phyloP scores from a whole-genome alignment of 495 filamentous ascomycete genomes.

The Glarea lozoyensis region DNA sequence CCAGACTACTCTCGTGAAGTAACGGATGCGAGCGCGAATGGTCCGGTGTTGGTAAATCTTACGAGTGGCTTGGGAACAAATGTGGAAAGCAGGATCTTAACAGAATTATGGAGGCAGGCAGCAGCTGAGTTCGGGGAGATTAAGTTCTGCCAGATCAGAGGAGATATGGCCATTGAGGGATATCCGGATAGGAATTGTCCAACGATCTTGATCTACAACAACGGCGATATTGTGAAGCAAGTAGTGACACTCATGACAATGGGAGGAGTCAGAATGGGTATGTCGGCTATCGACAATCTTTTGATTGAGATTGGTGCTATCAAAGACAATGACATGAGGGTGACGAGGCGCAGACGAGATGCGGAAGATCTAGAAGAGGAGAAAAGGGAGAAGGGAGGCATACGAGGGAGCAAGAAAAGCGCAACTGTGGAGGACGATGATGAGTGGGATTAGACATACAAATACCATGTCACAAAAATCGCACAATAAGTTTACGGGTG shows the following conservation, averaged over 20 bases:
- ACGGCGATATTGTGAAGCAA: constrained; percentile 85
- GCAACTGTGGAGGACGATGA: constrained; percentile 51
- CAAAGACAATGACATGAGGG: constrained; percentile 63
- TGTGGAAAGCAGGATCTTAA: constrained; percentile 70
- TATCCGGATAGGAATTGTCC: constrained; percentile 94
- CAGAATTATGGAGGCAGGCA: constrained; percentile 78
- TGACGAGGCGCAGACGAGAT: constrained; percentile 53
- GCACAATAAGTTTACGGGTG: too few species aligned
- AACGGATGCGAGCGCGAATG: constrained; percentile 74
- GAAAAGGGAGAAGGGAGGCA: constrained; percentile 31
- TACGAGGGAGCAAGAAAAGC: constrained; percentile 31
- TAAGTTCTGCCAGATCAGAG: constrained; percentile 96
- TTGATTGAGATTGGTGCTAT: constrained; percentile 77
- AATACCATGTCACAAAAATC: too few species aligned
- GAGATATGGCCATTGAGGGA: constrained; percentile 87
- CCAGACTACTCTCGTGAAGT: constrained; percentile 86
- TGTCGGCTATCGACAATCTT: constrained; percentile 58
- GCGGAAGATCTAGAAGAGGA: constrained; percentile 48
- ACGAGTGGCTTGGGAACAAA: constrained; percentile 70
- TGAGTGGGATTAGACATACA: constrained; percentile 77
- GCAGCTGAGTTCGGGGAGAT: constrained; percentile 80
- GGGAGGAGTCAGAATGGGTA: constrained; percentile 56
- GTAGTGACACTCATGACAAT: constrained; percentile 77
- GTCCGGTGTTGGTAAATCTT: constrained; percentile 74
- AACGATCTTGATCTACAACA: constrained; percentile 85